These are phyloP conservation scores for Staphylotrichum tortipilum DNA, from an alignment of 495 filamentous ascomycete species.

Conservation along the genomic window DNA sequence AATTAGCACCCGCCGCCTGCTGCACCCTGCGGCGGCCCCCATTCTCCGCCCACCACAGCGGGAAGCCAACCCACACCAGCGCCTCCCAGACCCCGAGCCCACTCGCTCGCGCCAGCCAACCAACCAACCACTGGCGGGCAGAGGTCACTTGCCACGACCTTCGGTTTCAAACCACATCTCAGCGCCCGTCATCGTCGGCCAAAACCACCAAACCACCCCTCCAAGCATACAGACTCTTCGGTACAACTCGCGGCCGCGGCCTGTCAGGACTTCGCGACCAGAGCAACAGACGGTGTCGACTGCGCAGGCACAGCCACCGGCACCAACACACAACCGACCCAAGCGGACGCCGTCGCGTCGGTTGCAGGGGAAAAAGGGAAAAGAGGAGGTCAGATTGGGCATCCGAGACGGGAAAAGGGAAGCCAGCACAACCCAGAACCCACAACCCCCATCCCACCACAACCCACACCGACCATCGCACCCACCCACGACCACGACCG, in stretches of 20 bases:
- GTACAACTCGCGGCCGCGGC: not conserved
- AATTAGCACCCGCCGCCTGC: conserved; percentile 5
- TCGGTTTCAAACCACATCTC: conserved; percentile 25
- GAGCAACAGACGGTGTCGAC: not conserved
- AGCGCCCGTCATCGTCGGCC: too few relatives aligned
- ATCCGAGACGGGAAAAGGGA: too few relatives aligned
- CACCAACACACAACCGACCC: not conserved
- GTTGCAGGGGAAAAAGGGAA: too few relatives aligned
- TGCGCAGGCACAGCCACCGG: not conserved
- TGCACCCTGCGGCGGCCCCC: not conserved
- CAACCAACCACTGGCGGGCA: conserved; percentile 28
- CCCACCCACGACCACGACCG: too few relatives aligned
- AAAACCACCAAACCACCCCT: too few relatives aligned
- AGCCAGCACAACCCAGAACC: too few relatives aligned
- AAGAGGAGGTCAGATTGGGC: not conserved
- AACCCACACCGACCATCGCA: too few relatives aligned
- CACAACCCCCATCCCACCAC: too few relatives aligned
- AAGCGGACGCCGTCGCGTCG: too few relatives aligned
- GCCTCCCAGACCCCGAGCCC: conserved; percentile 2
- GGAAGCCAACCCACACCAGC: conserved; percentile 10
- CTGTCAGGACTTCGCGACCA: not conserved
- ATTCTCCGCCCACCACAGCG: conserved; percentile 2
- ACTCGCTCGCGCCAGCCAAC: conserved; percentile 25
- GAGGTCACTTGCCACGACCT: conserved; percentile 24
- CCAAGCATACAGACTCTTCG: too few relatives aligned